Evolutionary conservation across 768 basidiomycete genomes (phyloP).

Genomic region (Exsudoporus frostii): DNA sequence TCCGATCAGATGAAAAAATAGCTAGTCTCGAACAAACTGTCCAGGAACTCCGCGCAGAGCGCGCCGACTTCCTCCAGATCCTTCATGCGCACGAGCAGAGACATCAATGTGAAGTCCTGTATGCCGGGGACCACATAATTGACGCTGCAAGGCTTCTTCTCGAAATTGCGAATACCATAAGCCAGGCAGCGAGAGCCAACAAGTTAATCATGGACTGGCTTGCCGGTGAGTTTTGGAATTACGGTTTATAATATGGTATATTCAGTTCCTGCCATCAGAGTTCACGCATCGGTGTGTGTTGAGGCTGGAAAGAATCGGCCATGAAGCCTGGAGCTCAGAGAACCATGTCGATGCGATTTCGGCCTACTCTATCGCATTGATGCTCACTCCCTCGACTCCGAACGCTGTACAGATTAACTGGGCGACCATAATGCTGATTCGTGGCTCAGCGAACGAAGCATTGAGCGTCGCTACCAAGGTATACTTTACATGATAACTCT

Average conservation of each 20-base stretch:
- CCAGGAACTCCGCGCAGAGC: background rate
- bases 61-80: background rate
- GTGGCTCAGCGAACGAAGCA: background rate
- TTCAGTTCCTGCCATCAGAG: background rate
- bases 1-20: background rate
- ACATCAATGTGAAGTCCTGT: slow-evolving; percentile 5
- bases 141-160: background rate
- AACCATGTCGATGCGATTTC: background rate
- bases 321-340: background rate
- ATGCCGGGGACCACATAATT: background rate
- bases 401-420: background rate
- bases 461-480: too few species aligned
- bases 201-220: slow-evolving; percentile 1
- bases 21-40: background rate
- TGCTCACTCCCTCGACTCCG: background rate
- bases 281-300: background rate
- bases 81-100: slow-evolving; percentile 1
- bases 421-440: background rate
- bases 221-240: background rate
- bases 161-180: background rate
- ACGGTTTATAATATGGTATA: accelerated
- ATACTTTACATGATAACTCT: background rate
- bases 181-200: background rate
- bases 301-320: background rate
- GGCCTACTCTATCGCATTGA: background rate